Percentiles rank a stretch among this genome's conserved stretches.
phyloP scores from a whole-genome alignment of 2,329 filamentous ascomycete genomes.

The Fusarium sp. region DNA sequence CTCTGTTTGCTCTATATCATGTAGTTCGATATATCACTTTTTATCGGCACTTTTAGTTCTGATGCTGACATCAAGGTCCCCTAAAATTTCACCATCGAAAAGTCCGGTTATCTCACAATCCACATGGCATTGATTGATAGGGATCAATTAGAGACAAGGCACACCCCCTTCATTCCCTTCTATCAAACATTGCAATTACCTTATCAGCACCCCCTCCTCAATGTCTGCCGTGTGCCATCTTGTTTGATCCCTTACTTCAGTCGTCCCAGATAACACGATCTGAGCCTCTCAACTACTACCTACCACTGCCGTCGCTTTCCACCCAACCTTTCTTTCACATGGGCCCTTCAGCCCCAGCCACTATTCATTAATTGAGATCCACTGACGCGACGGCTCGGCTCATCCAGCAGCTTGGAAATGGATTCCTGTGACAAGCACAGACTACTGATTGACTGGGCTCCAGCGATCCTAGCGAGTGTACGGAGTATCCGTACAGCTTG shows the following conservation, averaged over 20 bases:
- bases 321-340: constrained; percentile 38
- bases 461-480: background rate
- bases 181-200: background rate
- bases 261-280: constrained; percentile 16
- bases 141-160: constrained; percentile 30
- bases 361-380: constrained; percentile 32
- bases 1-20: background rate
- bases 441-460: constrained; percentile 20
- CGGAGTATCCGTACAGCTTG: background rate
- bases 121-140: constrained; percentile 26
- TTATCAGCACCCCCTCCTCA: constrained; percentile 34
- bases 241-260: constrained; percentile 15
- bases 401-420: constrained; percentile 44
- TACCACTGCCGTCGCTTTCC: constrained; percentile 31
- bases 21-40: background rate
- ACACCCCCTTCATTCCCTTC: constrained; percentile 30
- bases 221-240: constrained; percentile 10
- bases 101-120: constrained; percentile 27
- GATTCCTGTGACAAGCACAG: constrained; percentile 38
- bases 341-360: constrained; percentile 22
- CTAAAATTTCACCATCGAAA: constrained; percentile 16
- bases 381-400: constrained; percentile 31
- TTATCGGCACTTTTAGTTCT: background rate
- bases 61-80: constrained; percentile 30
- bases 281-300: constrained; percentile 11